Percentiles rank a stretch among this genome's conserved stretches.
Conservation (phyloP, 148 eudicot species). For the Chenopodium quinoa region DNA sequence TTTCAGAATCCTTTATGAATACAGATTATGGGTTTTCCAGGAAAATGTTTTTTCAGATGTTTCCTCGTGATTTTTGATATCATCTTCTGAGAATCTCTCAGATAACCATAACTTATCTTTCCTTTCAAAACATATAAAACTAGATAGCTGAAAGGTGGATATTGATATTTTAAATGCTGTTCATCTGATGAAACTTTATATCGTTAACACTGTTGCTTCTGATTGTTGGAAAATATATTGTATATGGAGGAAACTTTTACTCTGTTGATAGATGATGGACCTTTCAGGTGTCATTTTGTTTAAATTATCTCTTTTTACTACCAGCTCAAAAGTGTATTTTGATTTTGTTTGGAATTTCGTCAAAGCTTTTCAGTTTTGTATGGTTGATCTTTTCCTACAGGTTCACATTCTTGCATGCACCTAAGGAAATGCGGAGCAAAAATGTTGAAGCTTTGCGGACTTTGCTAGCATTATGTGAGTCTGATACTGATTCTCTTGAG, state of each 20-base stretch:
- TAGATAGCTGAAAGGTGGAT: neutral
- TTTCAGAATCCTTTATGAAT: neutral
- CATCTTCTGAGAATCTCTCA: neutral
- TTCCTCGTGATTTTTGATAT: neutral
- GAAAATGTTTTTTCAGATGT: neutral
- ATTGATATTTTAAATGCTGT: neutral
- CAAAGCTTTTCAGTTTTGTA: conserved; percentile 9
- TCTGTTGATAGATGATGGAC: neutral
- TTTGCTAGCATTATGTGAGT: conserved; percentile 64
- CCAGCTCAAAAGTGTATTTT: neutral
- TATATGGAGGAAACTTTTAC: neutral
- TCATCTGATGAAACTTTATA: neutral
- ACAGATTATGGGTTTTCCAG: neutral
- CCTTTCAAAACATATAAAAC: neutral
- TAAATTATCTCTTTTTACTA: neutral
- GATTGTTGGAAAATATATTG: neutral
- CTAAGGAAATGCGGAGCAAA: conserved; percentile 96
- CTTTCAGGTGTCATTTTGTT: neutral
- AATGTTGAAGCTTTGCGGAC: conserved; percentile 96
- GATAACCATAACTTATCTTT: neutral
- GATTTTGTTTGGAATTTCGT: neutral
- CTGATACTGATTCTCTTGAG: conserved; percentile 82
- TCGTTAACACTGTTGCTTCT: neutral
- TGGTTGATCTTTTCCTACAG: conserved; percentile 41
- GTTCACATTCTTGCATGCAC: conserved; percentile 93